A percentile compares a stretch with the other conserved stretches of the same genome.
phyloP scores from a whole-genome alignment of 768 basidiomycete species.

The Mycena amicta region DNA sequence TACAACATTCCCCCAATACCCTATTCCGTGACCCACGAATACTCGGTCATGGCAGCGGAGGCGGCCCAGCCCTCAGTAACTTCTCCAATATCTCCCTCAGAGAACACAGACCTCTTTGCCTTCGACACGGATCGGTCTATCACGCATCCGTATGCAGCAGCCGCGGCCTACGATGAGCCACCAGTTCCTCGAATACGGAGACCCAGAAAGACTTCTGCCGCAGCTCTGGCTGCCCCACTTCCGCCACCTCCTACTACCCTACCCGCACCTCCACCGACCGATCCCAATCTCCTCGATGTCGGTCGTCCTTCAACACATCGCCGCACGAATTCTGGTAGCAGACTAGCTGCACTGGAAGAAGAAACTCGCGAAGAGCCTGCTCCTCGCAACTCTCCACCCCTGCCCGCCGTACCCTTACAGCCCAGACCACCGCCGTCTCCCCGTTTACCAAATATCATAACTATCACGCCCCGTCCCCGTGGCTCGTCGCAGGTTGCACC shows the following conservation, averaged over 20 bases:
- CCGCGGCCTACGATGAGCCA: conserved; percentile 40
- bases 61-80: not conserved
- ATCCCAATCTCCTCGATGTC: conserved; percentile 32
- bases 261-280: conserved; percentile 36
- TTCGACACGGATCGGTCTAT: conserved; percentile 31
- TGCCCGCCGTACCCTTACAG: conserved; percentile 66
- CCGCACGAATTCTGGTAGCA: conserved; percentile 57
- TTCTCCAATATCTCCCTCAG: not conserved
- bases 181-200: conserved; percentile 39
- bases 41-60: conserved; percentile 24
- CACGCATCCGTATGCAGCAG: conserved; percentile 55
- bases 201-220: conserved; percentile 49
- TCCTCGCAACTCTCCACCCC: conserved; percentile 61
- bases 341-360: conserved; percentile 64
- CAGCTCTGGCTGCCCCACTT: conserved; percentile 56
- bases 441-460: conserved; percentile 38
- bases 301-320: conserved; percentile 43
- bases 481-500: conserved; percentile 52
- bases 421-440: conserved; percentile 54
- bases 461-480: conserved; percentile 51
- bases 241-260: conserved; percentile 66
- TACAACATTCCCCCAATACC: conserved; percentile 83
- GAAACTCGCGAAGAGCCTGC: conserved; percentile 46
- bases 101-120: conserved; percentile 27
- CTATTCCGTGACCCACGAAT: conserved; percentile 59